Base-by-base conservation (phyloP, 768 basidiomycete genomes). In the Mycena belliarum region DNA sequence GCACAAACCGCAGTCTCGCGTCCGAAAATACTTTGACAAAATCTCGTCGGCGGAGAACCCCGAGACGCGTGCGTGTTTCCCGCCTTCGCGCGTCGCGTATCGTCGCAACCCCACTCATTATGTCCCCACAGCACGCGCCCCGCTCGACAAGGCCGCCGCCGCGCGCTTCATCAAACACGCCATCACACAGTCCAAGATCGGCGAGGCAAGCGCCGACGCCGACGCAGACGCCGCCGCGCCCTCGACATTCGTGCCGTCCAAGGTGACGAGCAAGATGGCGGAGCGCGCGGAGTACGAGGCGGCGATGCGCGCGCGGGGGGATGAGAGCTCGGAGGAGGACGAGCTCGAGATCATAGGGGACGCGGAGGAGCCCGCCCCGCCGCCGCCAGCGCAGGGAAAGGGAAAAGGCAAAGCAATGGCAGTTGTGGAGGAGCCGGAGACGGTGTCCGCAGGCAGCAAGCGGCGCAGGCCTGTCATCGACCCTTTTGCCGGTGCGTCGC, bases 111-210 rank as follows among this genome's bases (percentile, higher is more conserved):
- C 48, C 24, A 32, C 41, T 42, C 14, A 29, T 53, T 42, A 7
- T 23, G 35, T 18, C 24, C 29, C 2, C 28, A 45, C 65, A 81
- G 81, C 74, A 58, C 72, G 73, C 46, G 67, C 70, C 29, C 75
- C 76, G n/a, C 71, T 94, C 57, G 92, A 95, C 80, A 90, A 88
- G 70, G 84, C 75, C 23, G 92, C 89, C 14, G 92, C 92, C 1
- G 75, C 76, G 42, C 84, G 93, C 28, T 95, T 95, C 72, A 94
- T 95, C 70, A 89, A 87, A 70, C 81, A 89, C 68, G 89, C 91
- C 26, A 91, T 93, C 41, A 74, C 87, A 2, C 87, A 87, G 69
- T 83, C 82, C 14, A 78, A 80, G 62, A 66, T 74, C 58, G 69
- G 66, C 35, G 67, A 71, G 1, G 59, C 76, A 10, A 38, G 37